Conservation (phyloP, 352 stramenopile genomes). For the Phytophthora citricola region DNA sequence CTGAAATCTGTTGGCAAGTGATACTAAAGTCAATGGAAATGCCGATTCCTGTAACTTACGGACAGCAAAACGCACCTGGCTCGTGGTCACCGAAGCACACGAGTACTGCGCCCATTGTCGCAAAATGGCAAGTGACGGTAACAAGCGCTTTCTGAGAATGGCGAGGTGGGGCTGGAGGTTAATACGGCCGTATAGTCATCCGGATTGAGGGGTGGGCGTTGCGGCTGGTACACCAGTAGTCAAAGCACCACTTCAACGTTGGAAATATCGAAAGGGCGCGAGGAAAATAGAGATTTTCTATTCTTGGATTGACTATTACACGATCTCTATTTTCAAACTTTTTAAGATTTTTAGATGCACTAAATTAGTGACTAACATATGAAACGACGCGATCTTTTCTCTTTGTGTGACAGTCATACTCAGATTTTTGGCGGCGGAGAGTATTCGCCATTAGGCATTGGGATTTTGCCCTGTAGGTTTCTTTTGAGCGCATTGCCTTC, state of each 20-base stretch:
- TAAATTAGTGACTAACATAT: slow-evolving; percentile 4
- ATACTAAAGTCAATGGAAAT: not conserved
- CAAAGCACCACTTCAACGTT: slow-evolving; percentile 31
- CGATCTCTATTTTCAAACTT: slow-evolving; percentile 1
- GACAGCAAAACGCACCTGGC: slow-evolving; percentile 8
- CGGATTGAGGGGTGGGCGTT: slow-evolving; percentile 32
- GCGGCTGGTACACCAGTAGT: slow-evolving; percentile 24
- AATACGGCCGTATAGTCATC: slow-evolving; percentile 5
- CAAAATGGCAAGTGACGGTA: slow-evolving; percentile 25
- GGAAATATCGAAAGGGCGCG: not conserved
- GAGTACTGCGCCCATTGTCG: slow-evolving; percentile 62
- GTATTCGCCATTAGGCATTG: too few species aligned
- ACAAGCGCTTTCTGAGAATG: slow-evolving; percentile 24
- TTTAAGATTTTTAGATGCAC: not conserved
- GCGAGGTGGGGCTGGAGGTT: not conserved
- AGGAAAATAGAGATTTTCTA: too few species aligned
- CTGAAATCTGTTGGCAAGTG: slow-evolving; percentile 7
- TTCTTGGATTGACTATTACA: too few species aligned
- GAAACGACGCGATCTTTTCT: slow-evolving; percentile 27
- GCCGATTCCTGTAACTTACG: not conserved
- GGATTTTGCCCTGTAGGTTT: not conserved
- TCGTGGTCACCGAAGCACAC: slow-evolving; percentile 53
- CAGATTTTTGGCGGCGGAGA: slow-evolving; percentile 6
- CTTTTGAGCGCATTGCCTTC: not conserved
- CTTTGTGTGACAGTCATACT: slow-evolving; percentile 9